Percentiles rank a stretch among this genome's conserved stretches.
These are phyloP conservation scores for Xylaria intraflava DNA, from an alignment of 495 filamentous ascomycete species.

Conservation along the genomic window DNA sequence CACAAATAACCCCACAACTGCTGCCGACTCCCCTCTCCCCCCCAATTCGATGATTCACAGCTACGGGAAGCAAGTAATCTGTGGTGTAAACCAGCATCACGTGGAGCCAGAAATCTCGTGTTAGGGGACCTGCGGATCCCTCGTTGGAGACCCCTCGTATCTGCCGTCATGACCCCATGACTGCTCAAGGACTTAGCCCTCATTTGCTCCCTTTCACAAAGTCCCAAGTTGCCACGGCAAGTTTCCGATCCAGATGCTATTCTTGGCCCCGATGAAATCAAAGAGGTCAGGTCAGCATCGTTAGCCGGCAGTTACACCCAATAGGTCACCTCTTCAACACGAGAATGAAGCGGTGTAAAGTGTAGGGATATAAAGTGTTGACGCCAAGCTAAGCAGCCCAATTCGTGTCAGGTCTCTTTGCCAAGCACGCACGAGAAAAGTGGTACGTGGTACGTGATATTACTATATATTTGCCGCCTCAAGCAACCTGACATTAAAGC, in stretches of 20 bases:
- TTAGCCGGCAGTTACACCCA: no score
- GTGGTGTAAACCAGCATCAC: neutral
- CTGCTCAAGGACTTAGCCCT: slow-evolving; percentile 2
- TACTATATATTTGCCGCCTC: slow-evolving; percentile 5
- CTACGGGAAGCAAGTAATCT: no score
- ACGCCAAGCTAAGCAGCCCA: no score
- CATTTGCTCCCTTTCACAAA: neutral
- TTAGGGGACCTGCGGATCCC: slow-evolving; percentile 6
- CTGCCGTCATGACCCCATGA: slow-evolving; percentile 6
- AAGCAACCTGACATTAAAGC: neutral
- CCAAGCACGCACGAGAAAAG: neutral
- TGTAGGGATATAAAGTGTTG: neutral
- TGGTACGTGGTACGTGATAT: neutral
- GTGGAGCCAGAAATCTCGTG: slow-evolving; percentile 1
- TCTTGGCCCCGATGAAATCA: no score
- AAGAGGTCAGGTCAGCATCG: no score
- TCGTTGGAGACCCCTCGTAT: slow-evolving; percentile 4
- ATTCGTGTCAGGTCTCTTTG: no score
- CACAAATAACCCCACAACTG: no score
- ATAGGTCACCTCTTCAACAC: neutral
- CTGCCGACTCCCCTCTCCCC: neutral
- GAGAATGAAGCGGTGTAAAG: neutral
- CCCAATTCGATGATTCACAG: neutral
- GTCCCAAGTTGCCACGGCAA: no score
- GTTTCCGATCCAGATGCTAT: no score